Percentiles rank a stretch among this genome's conserved stretches.
Conservation (phyloP, 305 asterid genomes). For the Salvia sclarea region DNA sequence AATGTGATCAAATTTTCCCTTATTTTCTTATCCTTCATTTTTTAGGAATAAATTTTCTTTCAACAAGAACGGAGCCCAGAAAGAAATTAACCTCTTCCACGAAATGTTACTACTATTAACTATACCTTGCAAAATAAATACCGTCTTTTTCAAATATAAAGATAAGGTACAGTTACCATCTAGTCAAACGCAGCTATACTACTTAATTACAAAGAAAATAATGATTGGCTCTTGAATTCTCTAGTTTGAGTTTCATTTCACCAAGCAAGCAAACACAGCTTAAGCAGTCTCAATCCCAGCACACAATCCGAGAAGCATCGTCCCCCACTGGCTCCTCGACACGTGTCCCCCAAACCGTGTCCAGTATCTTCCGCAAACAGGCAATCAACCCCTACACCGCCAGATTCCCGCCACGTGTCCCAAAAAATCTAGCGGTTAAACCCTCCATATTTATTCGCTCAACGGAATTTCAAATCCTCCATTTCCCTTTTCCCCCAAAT, state of each 20-base stretch:
- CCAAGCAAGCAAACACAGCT: slow-evolving; percentile 31
- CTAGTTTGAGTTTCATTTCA: not conserved
- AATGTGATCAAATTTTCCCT: too few relatives aligned
- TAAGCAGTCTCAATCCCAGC: not conserved
- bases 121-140: too few relatives aligned
- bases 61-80: too few relatives aligned
- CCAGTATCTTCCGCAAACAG: slow-evolving; percentile 23
- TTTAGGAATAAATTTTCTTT: too few relatives aligned
- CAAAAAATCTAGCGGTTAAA: slow-evolving; percentile 31
- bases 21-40: too few relatives aligned
- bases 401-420: slow-evolving; percentile 49
- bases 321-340: slow-evolving; percentile 29
- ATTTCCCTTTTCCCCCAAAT: slow-evolving; percentile 4
- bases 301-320: slow-evolving; percentile 36
- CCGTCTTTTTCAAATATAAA: too few relatives aligned
- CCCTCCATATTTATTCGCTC: slow-evolving; percentile 24
- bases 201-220: too few relatives aligned
- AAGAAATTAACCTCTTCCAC: too few relatives aligned
- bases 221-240: too few relatives aligned
- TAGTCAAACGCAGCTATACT: too few relatives aligned
- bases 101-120: too few relatives aligned
- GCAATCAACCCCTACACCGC: slow-evolving; percentile 7
- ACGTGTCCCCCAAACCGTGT: slow-evolving; percentile 54
- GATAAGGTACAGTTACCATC: too few relatives aligned
- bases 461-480: slow-evolving; percentile 42